Base-by-base conservation (phyloP, 345 rosid species). In the Eucalyptus leucophloia region DNA sequence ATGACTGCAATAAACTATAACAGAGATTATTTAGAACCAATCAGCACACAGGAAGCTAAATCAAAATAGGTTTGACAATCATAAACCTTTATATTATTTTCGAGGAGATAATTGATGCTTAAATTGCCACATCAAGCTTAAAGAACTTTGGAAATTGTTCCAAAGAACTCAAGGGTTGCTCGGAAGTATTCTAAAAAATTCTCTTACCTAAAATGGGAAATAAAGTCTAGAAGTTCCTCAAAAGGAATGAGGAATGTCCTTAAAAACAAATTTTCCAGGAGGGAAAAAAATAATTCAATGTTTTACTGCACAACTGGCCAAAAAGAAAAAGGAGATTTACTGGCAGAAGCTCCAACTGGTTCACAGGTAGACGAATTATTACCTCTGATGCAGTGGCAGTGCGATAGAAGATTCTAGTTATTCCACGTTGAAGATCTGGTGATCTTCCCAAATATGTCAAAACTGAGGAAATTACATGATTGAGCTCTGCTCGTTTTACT, bases 301-400 rank as follows among this genome's bases (percentile, higher is more conserved):
- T 40, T 77, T 77, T 21, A 21, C 85, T 24, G 47, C 85, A 77
- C 85, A 77, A 12, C 5, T 21, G 85, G 85, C 47, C 37, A n/a
- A 86, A 49, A 86, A 47, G 60, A 17, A 49, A 45, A 86, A 18
- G 6, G 42, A 49, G 44, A 51, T 49, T 47, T 49, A 51, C 65
- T 17, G 28, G 87, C 54, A 49, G 30, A 51, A 47, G 60, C 87
- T 47, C 44, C 12, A 28, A 88, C 45, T 53, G 87, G 37, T 49
- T 88, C 40, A 30, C 49, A 45, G 51, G 58, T 15, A 86, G 87
- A 60, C 50, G n/a, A 89, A 90, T 40, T 80, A 88, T 89, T 92
- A 98, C 99, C 98, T 98, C 99, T 90, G 95, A 89, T 87, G 98
- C 95, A 91, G 97, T 92, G 89, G 98, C 97, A 92, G 99, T 98